Evolutionary conservation across 2,329 filamentous ascomycete species (phyloP), one percentile per base, ranked within the genome.

Genomic region (Triangularia verruculosa): DNA sequence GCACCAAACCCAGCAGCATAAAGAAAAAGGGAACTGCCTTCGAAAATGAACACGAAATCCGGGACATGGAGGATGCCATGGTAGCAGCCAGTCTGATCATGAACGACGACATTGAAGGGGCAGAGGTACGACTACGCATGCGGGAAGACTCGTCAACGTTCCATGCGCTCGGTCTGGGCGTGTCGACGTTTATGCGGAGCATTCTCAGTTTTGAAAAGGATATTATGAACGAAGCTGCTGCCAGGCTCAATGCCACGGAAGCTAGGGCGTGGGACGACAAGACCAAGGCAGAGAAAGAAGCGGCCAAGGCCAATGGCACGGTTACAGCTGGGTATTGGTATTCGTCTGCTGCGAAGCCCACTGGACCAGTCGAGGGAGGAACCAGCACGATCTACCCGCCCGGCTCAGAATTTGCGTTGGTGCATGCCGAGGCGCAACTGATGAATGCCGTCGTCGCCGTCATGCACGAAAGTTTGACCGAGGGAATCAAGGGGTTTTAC

Each of bases 161-260:
- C 73, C 95, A 99, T 77, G 81, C 90, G 79, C 83, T 98, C 32
- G 93, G 93, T 28, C 82, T 89, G 68, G 90, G 92, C 59, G 88
- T 97, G 32, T 88, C 93, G 20, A 87, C 86, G 53, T 98, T 98
- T 74, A 88, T 98, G 76, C 84, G 88, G 70, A 93, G 93, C 17
- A 89, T 95, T 2, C 79, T 98, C 1, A 93, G 93, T 1, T 95
- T 97, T 71, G 95, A 98, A 77, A 93, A 96, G 75, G 88, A 95
- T 3, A 83, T 96, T 68, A 95, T 98, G 89, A 87, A 86, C 62
- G 88, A 96, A 79, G 92, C 95, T 22, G 86, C 87, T 13, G 83
- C 86, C 25, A 84, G 86, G 57, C 82, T 99, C 25, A 83, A 83
- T 58, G 86, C 90, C 53, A 92, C 92, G 62, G 94, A 98, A 78